Conservation (phyloP, 345 rosid species). For the Citrus hindsii region DNA sequence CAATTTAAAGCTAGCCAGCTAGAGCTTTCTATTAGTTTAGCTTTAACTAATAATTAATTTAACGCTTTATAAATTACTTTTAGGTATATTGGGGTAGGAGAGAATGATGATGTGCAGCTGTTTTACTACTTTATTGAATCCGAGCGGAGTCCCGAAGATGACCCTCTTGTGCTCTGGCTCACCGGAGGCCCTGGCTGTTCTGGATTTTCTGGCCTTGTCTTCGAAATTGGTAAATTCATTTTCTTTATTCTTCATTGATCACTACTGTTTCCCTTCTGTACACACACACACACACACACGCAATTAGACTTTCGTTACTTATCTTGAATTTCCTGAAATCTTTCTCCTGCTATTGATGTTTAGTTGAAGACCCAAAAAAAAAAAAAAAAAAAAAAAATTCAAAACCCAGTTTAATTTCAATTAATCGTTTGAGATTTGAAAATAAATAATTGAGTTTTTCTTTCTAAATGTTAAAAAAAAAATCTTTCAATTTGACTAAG, state of each 20-base stretch:
- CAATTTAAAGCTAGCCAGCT: not conserved
- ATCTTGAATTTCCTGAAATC: too few relatives aligned
- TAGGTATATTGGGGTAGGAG: constrained; percentile 36
- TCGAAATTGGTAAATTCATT: constrained; percentile 31
- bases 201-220: constrained; percentile 38
- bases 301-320: too few relatives aligned
- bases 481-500: too few relatives aligned
- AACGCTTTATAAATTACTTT: not conserved
- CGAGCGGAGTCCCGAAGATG: constrained; percentile 28
- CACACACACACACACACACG: too few relatives aligned
- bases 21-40: not conserved
- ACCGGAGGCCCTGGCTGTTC: constrained; percentile 47
- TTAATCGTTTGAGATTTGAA: too few relatives aligned
- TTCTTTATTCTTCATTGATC: not conserved
- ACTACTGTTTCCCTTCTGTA: not conserved
- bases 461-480: too few relatives aligned
- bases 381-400: too few relatives aligned
- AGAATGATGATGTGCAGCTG: constrained; percentile 29
- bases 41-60: too few relatives aligned
- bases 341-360: too few relatives aligned
- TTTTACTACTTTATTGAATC: constrained; percentile 43
- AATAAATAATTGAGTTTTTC: too few relatives aligned
- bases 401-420: too few relatives aligned
- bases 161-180: constrained; percentile 42
- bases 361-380: too few relatives aligned